Evolutionary conservation across 2,329 filamentous ascomycete genomes (phyloP).

Genomic region (Blastomyces emzantsi): DNA sequence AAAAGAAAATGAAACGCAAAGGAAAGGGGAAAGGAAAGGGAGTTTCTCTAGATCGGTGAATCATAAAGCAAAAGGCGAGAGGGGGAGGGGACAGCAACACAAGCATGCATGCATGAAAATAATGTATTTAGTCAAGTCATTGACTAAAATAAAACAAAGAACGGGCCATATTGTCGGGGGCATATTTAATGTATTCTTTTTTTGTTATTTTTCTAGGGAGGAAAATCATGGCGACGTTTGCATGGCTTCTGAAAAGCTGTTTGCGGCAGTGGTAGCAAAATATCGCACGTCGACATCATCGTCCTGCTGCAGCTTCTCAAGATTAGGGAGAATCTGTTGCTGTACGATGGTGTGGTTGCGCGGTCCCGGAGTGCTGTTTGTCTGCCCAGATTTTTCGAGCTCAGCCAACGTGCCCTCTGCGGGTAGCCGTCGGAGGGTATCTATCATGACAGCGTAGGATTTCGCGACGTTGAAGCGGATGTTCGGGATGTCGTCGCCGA

Average conservation of each 20-base stretch:
- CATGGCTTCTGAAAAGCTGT: constrained; percentile 45
- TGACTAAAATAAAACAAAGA: background rate
- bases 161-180: background rate
- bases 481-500: constrained; percentile 91
- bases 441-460: constrained; percentile 84
- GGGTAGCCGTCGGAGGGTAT: constrained; percentile 83
- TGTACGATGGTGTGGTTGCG: constrained; percentile 72
- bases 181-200: background rate
- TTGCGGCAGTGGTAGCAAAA: constrained; percentile 85
- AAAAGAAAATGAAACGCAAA: background rate
- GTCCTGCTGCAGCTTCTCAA: constrained; percentile 94
- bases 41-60: background rate
- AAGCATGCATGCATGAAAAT: background rate
- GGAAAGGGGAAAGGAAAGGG: constrained; percentile 10
- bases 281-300: constrained; percentile 97
- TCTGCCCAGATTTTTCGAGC: constrained; percentile 64
- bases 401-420: constrained; percentile 79
- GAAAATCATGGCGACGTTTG: constrained; percentile 41
- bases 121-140: background rate
- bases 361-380: constrained; percentile 48
- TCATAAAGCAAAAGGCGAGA: background rate
- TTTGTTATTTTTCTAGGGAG: background rate
- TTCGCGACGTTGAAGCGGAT: constrained; percentile 99
- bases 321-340: constrained; percentile 74
- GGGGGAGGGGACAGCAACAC: background rate